A percentile compares a stretch with the other conserved stretches of the same genome.
Evolutionary conservation across 2,329 filamentous ascomycete genomes (phyloP).

Genomic region (Ophiostoma ulmi): DNA sequence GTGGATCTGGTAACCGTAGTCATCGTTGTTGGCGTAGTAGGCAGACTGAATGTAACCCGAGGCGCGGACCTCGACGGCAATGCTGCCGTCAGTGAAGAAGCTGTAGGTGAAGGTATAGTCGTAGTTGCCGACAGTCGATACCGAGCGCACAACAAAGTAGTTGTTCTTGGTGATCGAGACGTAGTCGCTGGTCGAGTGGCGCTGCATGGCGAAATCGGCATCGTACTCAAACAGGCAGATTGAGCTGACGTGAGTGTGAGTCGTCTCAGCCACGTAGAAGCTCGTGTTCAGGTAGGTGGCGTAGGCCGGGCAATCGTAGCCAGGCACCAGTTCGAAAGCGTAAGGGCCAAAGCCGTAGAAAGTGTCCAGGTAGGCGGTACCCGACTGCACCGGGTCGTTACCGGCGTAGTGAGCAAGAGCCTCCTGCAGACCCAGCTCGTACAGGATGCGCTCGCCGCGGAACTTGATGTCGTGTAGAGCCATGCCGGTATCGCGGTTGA

Average conservation of each 20-base stretch:
- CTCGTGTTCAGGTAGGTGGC: conserved; percentile 47
- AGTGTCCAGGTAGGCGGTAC: conserved; percentile 44
- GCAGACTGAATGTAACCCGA: conserved; percentile 51
- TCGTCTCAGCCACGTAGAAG: conserved; percentile 42
- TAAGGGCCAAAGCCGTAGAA: conserved; percentile 46
- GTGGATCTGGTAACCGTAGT: conserved; percentile 48
- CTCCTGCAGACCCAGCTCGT: conserved; percentile 53
- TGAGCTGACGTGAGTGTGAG: conserved; percentile 43
- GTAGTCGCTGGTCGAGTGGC: conserved; percentile 42
- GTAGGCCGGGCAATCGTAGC: conserved; percentile 49
- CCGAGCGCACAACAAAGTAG: conserved; percentile 43
- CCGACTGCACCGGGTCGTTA: conserved; percentile 43
- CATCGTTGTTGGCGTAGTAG: conserved; percentile 42
- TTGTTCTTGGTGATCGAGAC: conserved; percentile 45
- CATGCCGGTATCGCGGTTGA: conserved; percentile 45
- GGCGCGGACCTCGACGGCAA: conserved; percentile 48
- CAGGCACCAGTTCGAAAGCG: conserved; percentile 42
- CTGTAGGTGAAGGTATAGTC: conserved; percentile 48
- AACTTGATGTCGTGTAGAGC: conserved; percentile 48
- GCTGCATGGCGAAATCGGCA: conserved; percentile 45
- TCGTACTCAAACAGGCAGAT: conserved; percentile 54
- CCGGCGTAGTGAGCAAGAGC: conserved; percentile 50
- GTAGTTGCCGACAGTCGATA: conserved; percentile 52
- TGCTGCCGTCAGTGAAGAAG: conserved; percentile 49
- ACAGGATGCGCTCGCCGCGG: conserved; percentile 51